Conservation (phyloP, 192 early-diverging fungal species). For the Coemansia sp. region DNA sequence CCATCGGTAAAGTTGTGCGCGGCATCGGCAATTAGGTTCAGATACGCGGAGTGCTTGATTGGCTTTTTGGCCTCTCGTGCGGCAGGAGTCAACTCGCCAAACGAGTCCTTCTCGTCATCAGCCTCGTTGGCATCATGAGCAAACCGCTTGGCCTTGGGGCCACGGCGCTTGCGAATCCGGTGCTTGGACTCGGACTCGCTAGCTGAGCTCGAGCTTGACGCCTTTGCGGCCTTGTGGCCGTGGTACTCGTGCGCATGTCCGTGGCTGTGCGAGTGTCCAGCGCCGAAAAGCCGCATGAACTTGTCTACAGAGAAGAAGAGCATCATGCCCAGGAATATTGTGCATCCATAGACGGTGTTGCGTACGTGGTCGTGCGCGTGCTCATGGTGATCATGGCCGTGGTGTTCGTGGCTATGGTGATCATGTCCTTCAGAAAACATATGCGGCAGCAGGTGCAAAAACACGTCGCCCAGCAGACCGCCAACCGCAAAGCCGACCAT, state of each 20-base stretch:
- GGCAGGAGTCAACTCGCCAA: constrained; percentile 1
- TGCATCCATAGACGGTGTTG: constrained; percentile 65
- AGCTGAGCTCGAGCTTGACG: constrained; percentile 12
- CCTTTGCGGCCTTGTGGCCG: constrained; percentile 10
- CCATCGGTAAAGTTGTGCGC: constrained; percentile 89
- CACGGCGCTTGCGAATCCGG: constrained; percentile 32
- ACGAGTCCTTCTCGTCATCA: constrained; percentile 43
- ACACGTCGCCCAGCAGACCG: constrained; percentile 80
- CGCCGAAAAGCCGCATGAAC: constrained; percentile 74
- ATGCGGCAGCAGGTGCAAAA: constrained; percentile 80
- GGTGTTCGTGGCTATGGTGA: too few relatives aligned
- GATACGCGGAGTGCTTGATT: constrained; percentile 71
- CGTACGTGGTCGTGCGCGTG: constrained; percentile 51
- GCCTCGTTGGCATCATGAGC: constrained; percentile 36
- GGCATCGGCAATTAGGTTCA: constrained; percentile 80
- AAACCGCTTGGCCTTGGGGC: constrained; percentile 6
- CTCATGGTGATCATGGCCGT: constrained; percentile 33
- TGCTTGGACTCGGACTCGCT: constrained; percentile 26
- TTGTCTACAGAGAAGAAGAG: constrained; percentile 82
- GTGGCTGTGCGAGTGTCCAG: constrained; percentile 60
- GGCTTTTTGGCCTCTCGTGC: constrained; percentile 16
- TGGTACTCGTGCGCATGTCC: constrained; percentile 34
- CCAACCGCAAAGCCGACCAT: constrained; percentile 88
- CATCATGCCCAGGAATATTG: constrained; percentile 74
- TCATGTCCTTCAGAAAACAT: constrained; percentile 60